These are phyloP conservation scores for Populus davidiana DNA, from an alignment of 345 rosid genomes.

Conservation along the genomic window DNA sequence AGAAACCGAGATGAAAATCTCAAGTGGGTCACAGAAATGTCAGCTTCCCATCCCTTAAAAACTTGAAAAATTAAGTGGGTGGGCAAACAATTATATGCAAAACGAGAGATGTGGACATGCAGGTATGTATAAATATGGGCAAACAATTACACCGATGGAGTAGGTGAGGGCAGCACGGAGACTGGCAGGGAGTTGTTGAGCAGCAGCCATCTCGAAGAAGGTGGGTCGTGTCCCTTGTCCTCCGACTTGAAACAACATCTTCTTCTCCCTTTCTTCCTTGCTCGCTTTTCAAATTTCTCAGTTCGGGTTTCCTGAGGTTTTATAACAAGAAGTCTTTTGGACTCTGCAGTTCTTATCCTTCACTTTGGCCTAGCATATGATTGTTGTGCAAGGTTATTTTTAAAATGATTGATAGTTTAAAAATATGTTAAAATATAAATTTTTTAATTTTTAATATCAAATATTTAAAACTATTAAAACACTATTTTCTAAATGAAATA, in stretches of 20 bases:
- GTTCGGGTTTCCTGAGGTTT: background rate
- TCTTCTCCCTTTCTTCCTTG: slow-evolving; percentile 12
- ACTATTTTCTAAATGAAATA: too few relatives aligned
- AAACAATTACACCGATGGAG: slow-evolving; percentile 68
- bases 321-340: background rate
- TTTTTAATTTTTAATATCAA: too few relatives aligned
- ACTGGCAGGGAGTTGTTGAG: slow-evolving; percentile 97
- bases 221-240: slow-evolving; percentile 98
- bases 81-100: background rate
- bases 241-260: slow-evolving; percentile 96
- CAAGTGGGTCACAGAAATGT: background rate
- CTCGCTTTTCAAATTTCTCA: background rate
- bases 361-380: background rate
- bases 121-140: background rate
- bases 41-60: background rate
- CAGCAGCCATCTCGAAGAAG: slow-evolving; percentile 99
- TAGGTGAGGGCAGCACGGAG: slow-evolving; percentile 94
- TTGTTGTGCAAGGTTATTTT: too few relatives aligned
- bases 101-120: background rate
- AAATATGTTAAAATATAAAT: too few relatives aligned
- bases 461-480: too few relatives aligned
- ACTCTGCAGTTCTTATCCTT: background rate
- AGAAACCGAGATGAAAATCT: slow-evolving; percentile 11
- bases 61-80: background rate
- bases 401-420: too few relatives aligned